Conservation (phyloP, 345 rosid genomes). For the Acer saccharum region DNA sequence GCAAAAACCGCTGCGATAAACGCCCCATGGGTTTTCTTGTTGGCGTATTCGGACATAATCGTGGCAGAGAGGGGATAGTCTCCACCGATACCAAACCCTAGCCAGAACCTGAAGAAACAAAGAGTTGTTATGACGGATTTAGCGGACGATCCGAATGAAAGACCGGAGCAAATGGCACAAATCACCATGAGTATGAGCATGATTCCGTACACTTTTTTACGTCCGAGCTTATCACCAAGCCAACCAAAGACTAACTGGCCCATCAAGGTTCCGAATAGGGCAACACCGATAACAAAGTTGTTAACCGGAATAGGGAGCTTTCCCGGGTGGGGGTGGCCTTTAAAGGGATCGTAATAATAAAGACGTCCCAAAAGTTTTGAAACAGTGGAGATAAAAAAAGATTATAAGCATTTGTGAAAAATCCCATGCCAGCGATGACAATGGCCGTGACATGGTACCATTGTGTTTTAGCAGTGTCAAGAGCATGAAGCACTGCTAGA, state of each 20-base stretch:
- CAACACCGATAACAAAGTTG: slow-evolving; percentile 54
- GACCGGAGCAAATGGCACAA: slow-evolving; percentile 62
- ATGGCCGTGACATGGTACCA: slow-evolving; percentile 66
- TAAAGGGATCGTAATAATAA: slow-evolving; percentile 51
- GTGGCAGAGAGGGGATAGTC: slow-evolving; percentile 86
- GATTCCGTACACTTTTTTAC: slow-evolving; percentile 57
- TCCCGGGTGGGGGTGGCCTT: slow-evolving; percentile 29
- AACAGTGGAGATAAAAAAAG: slow-evolving; percentile 62
- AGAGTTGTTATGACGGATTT: slow-evolving; percentile 51
- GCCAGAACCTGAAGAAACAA: slow-evolving; percentile 76
- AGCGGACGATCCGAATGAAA: slow-evolving; percentile 50
- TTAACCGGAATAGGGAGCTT: slow-evolving; percentile 42
- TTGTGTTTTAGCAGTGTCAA: slow-evolving; percentile 61
- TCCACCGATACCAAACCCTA: slow-evolving; percentile 80
- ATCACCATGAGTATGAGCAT: slow-evolving; percentile 56
- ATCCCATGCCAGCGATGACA: slow-evolving; percentile 77
- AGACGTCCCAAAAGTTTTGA: slow-evolving; percentile 72
- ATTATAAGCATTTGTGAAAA: slow-evolving; percentile 80
- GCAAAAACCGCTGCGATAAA: slow-evolving; percentile 68
- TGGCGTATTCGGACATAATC: slow-evolving; percentile 71
- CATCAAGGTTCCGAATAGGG: slow-evolving; percentile 53
- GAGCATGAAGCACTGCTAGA: slow-evolving; percentile 58
- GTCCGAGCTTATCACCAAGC: slow-evolving; percentile 72
- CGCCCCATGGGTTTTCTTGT: slow-evolving; percentile 54
- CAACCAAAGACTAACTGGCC: slow-evolving; percentile 70